phyloP scores from a whole-genome alignment of 352 stramenopile genomes.

The Pythium pectinolyticum region DNA sequence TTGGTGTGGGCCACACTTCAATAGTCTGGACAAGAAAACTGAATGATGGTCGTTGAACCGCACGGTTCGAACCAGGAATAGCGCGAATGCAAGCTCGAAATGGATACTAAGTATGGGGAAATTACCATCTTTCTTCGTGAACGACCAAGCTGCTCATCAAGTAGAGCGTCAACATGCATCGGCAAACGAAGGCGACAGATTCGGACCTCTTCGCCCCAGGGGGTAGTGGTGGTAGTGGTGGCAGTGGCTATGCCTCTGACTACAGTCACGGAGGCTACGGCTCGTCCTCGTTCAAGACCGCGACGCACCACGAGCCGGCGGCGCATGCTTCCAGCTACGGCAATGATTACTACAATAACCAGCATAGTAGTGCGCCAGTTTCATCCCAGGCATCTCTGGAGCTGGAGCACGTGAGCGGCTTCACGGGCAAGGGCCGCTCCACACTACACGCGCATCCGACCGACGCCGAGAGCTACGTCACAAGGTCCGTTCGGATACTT shows the following conservation, averaged over 20 bases:
- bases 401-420: slow-evolving; percentile 61
- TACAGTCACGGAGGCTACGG: slow-evolving; percentile 10
- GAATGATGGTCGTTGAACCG: background rate
- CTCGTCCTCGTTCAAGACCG: background rate
- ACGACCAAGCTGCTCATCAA: background rate
- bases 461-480: slow-evolving; percentile 38
- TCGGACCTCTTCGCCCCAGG: slow-evolving; percentile 57
- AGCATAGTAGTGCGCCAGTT: slow-evolving; percentile 1
- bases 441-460: slow-evolving; percentile 38
- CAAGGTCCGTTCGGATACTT: slow-evolving; percentile 22
- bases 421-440: slow-evolving; percentile 34
- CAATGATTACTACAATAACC: slow-evolving; percentile 7
- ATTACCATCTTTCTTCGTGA: too few relatives aligned
- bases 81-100: background rate
- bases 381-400: slow-evolving; percentile 35
- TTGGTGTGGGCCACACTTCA: background rate
- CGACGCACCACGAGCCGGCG: slow-evolving; percentile 23
- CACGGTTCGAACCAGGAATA: slow-evolving; percentile 17
- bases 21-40: background rate
- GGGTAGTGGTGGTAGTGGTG: slow-evolving; percentile 6
- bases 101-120: too few relatives aligned
- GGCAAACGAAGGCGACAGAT: slow-evolving; percentile 38
- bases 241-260: background rate
- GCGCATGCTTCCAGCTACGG: slow-evolving; percentile 10
- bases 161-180: slow-evolving; percentile 32